Evolutionary conservation across 371 early-diverging fungal species (phyloP), one percentile per base, ranked within the genome.

Genomic region (Zopfochytrium polystomum): DNA sequence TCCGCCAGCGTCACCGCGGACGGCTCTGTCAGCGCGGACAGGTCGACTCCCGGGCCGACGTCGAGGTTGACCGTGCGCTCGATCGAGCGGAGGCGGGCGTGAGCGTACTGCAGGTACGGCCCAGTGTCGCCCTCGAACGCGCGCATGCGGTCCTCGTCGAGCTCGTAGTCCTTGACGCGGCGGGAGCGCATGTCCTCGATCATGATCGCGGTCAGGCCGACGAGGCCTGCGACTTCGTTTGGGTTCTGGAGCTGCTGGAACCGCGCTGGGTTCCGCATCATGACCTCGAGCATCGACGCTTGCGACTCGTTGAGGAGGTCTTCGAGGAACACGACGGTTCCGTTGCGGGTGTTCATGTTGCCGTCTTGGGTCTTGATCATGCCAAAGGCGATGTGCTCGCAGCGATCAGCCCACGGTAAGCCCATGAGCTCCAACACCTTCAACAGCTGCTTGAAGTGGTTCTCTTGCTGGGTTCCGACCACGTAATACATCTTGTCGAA

Each of bases 331-430:
- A 98, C 95, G 20, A 91, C 99, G 13, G 88, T 95, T 55, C 99
- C 99, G 76, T 90, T 93, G 67, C 99, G 91, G 29, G 99, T 99
- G 52, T 90, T 91, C 99, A 99, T 98, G 74, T 93, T 92, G 64
- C 87, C 79, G 70, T 79, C 77, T 58, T 77, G 75, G 55, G 81
- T 77, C 55, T 75, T 84, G 45, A 99, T 96, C n/a, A n/a, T n/a
- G n/a, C n/a, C n/a, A n/a, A n/a, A n/a, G n/a, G n/a, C n/a, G n/a
- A n/a, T n/a, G n/a, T 87, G 98, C 79, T 59, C 99, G 99, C 93
- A 86, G 52, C 80, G 81, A 49, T 83, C 79, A 58, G 88, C 86
- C 84, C 90, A 92, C 0, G 89, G 85, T 61, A 89, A 81, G 20
- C 85, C 89, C 65, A 93, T 73, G 63, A 89, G 75, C 66, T 92